phyloP scores from a whole-genome alignment of 2,329 filamentous ascomycete genomes.

The Verticillium nubilum region DNA sequence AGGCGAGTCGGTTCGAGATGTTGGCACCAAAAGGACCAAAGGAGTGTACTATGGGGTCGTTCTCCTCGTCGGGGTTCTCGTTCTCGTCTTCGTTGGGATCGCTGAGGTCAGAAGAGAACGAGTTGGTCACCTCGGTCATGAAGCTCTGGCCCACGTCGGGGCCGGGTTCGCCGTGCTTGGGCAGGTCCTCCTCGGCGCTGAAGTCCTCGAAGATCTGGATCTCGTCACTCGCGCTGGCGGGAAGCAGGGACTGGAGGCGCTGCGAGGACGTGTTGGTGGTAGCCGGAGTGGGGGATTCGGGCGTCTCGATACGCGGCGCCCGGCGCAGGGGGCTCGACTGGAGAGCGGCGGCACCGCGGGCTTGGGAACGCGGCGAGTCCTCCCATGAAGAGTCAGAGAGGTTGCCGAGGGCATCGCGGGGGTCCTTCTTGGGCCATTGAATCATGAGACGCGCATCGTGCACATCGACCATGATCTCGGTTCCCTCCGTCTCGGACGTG shows the following conservation, averaged over 20 bases:
- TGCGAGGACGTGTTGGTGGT: conserved; percentile 38
- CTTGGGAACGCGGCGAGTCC: conserved; percentile 43
- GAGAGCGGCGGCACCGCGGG: conserved; percentile 29
- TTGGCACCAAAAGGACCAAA: conserved; percentile 89
- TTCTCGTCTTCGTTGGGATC: conserved; percentile 55
- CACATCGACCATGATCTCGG: conserved; percentile 92
- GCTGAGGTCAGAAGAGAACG: conserved; percentile 53
- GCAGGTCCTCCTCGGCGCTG: conserved; percentile 27
- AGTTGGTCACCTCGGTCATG: conserved; percentile 43
- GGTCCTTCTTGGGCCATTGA: conserved; percentile 68
- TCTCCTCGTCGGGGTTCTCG: conserved; percentile 84
- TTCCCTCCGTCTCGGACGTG: conserved; percentile 79
- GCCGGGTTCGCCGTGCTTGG: conserved; percentile 29
- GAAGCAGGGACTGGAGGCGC: conserved; percentile 39
- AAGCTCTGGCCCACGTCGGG: conserved; percentile 36
- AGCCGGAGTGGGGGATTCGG: conserved; percentile 57
- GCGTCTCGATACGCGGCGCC: conserved; percentile 59
- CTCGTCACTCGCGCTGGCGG: conserved; percentile 11
- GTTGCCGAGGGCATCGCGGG: conserved; percentile 41
- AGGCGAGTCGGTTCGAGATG: conserved; percentile 74
- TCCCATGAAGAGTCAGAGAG: conserved; percentile 70
- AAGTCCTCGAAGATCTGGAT: conserved; percentile 17
- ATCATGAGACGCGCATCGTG: conserved; percentile 87
- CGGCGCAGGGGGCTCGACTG: conserved; percentile 57
- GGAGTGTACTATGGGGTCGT: conserved; percentile 86